Evolutionary conservation across 106 monocot genomes (phyloP), one percentile per base, ranked within the genome.

Genomic region (Amphibolis antarctica): DNA sequence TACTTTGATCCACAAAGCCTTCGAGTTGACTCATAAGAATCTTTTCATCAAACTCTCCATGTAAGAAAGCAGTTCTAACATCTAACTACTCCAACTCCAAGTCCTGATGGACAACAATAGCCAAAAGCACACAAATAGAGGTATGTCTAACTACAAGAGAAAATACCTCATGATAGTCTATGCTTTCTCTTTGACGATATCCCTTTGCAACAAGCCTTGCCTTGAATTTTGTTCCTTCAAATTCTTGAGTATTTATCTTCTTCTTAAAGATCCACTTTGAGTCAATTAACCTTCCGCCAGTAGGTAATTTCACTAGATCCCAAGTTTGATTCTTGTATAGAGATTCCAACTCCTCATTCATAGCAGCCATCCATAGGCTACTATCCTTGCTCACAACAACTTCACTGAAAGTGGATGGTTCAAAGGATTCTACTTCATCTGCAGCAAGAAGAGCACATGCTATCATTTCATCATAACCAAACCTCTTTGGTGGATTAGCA

Each of bases 131-230:
- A 0, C 1, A 12, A 2, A 63, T 44, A 0, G 46, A 46, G 0
- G 46, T n/a, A 5, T 43, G 62, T 44, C 22, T 62, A 9, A 62
- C 62, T 6, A 62, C 27, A 29, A 9, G 49, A 11, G 51, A 66
- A 31, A 51, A 66, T 11, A 66, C 23, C 22, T 53, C 53, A 66
- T 51, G 25, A 20, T 66, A 66, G 6, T 66, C 53, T 17, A 53
- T 36, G 23, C 53, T 53, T 51, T 53, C 46, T 0, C 30, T 44
- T 17, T 63, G 63, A 62, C 59, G 15, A 48, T 28, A 65, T 10
- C 65, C 49, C 9, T 51, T 65, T 0, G 13, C 19, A 15, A 65
- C 49, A 12, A 49, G 2, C 17, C 52, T 23, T 53, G 42, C 31
- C 13, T 49, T 29, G 26, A 18, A 29, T 22, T 28, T 48, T 28